Percentiles rank a stretch among this genome's conserved stretches.
These are phyloP conservation scores for Cucurbitaria berberidis DNA, from an alignment of 2,329 filamentous ascomycete genomes.

Conservation along the genomic window DNA sequence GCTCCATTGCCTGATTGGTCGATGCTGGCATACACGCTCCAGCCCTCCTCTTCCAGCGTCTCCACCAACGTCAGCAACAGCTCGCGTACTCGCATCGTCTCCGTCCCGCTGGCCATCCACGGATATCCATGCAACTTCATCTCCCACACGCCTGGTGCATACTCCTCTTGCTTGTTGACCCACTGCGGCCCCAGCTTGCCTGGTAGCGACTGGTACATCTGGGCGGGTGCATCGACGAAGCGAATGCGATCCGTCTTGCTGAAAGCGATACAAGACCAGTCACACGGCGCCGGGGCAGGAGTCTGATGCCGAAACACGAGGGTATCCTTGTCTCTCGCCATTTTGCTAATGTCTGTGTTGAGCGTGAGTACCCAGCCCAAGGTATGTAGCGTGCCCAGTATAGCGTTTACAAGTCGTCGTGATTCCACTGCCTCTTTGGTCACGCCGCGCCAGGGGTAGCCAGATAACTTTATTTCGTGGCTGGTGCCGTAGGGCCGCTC, in stretches of 20 bases:
- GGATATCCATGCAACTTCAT: constrained; percentile 47
- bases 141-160: constrained; percentile 28
- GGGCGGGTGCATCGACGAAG: constrained; percentile 38
- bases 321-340: constrained; percentile 31
- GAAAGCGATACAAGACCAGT: constrained; percentile 50
- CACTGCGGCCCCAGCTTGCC: constrained; percentile 15
- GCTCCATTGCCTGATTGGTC: constrained; percentile 36
- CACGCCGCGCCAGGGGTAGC: constrained; percentile 45
- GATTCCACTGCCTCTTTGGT: constrained; percentile 36
- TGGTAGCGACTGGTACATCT: constrained; percentile 14
- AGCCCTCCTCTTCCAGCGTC: constrained; percentile 46
- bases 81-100: constrained; percentile 46
- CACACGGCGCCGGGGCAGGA: constrained; percentile 40
- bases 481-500: constrained; percentile 42
- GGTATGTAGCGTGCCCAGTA: constrained; percentile 28
- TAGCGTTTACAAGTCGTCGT: constrained; percentile 38
- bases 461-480: constrained; percentile 48
- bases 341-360: constrained; percentile 47
- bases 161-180: constrained; percentile 14
- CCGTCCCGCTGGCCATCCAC: constrained; percentile 39
- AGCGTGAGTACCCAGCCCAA: constrained; percentile 49
- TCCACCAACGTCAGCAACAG: constrained; percentile 46
- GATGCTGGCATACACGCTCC: constrained; percentile 50
- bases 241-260: constrained; percentile 31
- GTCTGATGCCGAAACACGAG: constrained; percentile 49